phyloP scores from a whole-genome alignment of 2,329 filamentous ascomycete genomes.

The Fusarium anthophilum region DNA sequence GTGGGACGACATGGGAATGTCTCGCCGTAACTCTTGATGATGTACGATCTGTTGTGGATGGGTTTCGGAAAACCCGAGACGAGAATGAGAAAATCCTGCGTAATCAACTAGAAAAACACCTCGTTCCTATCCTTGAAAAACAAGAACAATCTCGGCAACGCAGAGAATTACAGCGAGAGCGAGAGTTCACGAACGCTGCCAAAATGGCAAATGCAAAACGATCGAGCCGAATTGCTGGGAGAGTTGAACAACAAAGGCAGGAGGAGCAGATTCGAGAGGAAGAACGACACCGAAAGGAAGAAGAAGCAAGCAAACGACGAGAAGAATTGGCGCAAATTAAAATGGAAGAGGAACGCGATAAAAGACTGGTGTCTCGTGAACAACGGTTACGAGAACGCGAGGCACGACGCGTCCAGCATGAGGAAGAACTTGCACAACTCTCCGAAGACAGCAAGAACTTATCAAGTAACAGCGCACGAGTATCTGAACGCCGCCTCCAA shows the following conservation, averaged over 20 bases:
- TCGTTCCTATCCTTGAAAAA: slow-evolving; percentile 86
- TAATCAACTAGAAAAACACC: slow-evolving; percentile 76
- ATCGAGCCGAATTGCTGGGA: slow-evolving; percentile 87
- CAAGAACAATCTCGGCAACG: slow-evolving; percentile 78
- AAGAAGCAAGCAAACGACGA: slow-evolving; percentile 73
- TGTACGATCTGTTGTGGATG: slow-evolving; percentile 75
- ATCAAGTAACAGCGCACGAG: slow-evolving; percentile 64
- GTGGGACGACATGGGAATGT: slow-evolving; percentile 89
- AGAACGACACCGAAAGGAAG: slow-evolving; percentile 59
- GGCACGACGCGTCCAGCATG: slow-evolving; percentile 80
- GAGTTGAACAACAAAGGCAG: slow-evolving; percentile 79
- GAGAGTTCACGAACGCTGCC: slow-evolving; percentile 81
- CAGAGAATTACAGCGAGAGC: slow-evolving; percentile 74
- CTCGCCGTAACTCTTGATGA: slow-evolving; percentile 84
- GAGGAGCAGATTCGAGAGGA: slow-evolving; percentile 78
- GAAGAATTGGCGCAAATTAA: slow-evolving; percentile 69
- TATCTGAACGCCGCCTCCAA: slow-evolving; percentile 83
- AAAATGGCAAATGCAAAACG: slow-evolving; percentile 94
- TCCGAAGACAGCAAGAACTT: slow-evolving; percentile 77
- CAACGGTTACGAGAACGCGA: slow-evolving; percentile 88
- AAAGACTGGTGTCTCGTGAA: slow-evolving; percentile 83
- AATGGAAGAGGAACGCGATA: slow-evolving; percentile 78
- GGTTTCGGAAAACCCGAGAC: slow-evolving; percentile 80
- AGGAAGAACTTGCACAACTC: slow-evolving; percentile 82
- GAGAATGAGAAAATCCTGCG: slow-evolving; percentile 84